Conservation (phyloP, 805 yeast species). For the Debaryomyces tyrocola region DNA sequence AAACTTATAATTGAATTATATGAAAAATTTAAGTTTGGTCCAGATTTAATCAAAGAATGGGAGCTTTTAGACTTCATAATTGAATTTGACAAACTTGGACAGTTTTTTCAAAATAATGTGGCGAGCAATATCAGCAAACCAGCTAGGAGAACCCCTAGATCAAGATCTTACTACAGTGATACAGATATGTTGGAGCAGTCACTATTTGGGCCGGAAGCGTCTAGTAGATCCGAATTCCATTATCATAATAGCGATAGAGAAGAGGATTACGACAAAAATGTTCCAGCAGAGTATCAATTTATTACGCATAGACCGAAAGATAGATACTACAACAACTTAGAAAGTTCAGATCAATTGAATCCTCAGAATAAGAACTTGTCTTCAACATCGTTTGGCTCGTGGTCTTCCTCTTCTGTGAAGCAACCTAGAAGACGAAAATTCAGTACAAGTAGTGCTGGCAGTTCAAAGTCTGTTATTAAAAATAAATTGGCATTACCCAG, state of each 20-base stretch:
- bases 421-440: neutral
- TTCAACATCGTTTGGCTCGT: neutral
- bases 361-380: neutral
- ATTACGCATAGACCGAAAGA: neutral
- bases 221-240: neutral
- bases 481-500: conserved; percentile 12
- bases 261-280: neutral
- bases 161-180: neutral
- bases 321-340: neutral
- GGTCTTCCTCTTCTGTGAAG: neutral
- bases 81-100: conserved; percentile 23
- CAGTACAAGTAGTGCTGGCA: conserved; percentile 4
- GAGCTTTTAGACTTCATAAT: conserved; percentile 25
- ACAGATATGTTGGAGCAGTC: neutral
- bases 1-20: conserved; percentile 46
- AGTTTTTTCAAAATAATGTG: neutral
- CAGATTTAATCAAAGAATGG: conserved; percentile 16
- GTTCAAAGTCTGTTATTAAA: conserved; percentile 14
- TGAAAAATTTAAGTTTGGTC: conserved; percentile 49
- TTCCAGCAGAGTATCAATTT: neutral
- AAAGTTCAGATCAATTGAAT: neutral
- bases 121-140: neutral
- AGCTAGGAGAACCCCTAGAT: neutral
- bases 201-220: neutral
- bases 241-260: neutral